A percentile compares a stretch with the other conserved stretches of the same genome.
These are phyloP conservation scores for Thalia dealbata DNA, from an alignment of 176 grass and related monocot species.

Conservation along the genomic window DNA sequence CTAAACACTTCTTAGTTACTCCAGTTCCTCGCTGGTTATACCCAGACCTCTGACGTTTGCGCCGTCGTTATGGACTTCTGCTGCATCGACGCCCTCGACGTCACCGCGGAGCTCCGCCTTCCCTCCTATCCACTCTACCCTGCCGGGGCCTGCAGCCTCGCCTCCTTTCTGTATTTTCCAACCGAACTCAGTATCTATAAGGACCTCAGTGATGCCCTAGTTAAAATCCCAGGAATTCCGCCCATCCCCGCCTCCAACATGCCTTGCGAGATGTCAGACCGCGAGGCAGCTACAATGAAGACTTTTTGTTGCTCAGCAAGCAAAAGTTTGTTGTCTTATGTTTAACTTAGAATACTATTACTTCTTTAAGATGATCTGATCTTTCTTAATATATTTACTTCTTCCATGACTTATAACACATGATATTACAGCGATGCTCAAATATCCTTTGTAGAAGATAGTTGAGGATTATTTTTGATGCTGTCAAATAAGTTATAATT, in stretches of 20 bases:
- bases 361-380: no score
- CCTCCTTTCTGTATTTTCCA: not conserved
- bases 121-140: not conserved
- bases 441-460: no score
- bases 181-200: constrained; percentile 12
- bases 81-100: not conserved
- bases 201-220: constrained; percentile 31
- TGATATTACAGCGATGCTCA: no score
- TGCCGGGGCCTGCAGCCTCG: not conserved
- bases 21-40: no score
- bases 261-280: constrained; percentile 23
- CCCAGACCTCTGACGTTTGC: not conserved
- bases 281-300: constrained; percentile 24
- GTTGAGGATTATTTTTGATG: no score
- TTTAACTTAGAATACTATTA: no score
- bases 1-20: not conserved
- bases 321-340: no score
- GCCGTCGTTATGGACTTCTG: constrained; percentile 7
- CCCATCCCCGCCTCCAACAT: constrained; percentile 37
- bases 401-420: no score
- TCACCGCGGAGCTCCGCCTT: not conserved
- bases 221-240: constrained; percentile 39
- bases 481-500: no score
- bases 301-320: constrained; percentile 9
- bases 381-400: no score